Conservation (phyloP, 176 grass and related monocot species). For the Hordeum vulgare region DNA sequence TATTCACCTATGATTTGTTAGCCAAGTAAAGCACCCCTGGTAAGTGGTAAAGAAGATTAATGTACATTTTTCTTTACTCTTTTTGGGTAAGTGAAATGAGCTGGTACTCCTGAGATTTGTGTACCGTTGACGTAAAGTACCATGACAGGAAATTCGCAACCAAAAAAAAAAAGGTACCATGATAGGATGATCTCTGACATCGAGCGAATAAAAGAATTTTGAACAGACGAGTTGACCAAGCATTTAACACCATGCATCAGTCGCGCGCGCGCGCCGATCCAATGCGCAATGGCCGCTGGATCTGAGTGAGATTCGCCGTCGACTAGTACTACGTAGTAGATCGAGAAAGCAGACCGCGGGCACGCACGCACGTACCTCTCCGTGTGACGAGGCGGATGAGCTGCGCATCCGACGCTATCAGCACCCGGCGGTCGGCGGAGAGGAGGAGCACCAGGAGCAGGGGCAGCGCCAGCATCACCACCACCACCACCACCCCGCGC, state of each 20-base stretch:
- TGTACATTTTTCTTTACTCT: no score
- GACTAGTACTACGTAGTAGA: no score
- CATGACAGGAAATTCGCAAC: no score
- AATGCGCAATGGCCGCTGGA: no score
- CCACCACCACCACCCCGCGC: not conserved
- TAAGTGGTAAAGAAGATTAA: no score
- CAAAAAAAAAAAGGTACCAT: no score
- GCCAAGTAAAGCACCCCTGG: no score
- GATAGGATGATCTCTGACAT: not conserved
- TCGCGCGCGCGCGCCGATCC: not conserved
- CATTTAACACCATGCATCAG: not conserved
- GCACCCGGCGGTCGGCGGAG: not conserved
- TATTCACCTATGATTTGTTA: no score
- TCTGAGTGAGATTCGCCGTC: not conserved
- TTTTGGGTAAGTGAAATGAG: no score
- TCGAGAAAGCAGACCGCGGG: not conserved
- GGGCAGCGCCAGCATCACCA: constrained; percentile 12
- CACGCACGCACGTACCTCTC: not conserved
- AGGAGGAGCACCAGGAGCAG: not conserved
- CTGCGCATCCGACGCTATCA: not conserved
- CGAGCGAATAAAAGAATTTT: not conserved
- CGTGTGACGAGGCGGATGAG: not conserved
- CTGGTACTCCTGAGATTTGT: not conserved
- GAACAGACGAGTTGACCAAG: not conserved
- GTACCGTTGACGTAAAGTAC: not conserved